phyloP scores from a whole-genome alignment of 768 basidiomycete genomes.

The Leccinum uliginosum region DNA sequence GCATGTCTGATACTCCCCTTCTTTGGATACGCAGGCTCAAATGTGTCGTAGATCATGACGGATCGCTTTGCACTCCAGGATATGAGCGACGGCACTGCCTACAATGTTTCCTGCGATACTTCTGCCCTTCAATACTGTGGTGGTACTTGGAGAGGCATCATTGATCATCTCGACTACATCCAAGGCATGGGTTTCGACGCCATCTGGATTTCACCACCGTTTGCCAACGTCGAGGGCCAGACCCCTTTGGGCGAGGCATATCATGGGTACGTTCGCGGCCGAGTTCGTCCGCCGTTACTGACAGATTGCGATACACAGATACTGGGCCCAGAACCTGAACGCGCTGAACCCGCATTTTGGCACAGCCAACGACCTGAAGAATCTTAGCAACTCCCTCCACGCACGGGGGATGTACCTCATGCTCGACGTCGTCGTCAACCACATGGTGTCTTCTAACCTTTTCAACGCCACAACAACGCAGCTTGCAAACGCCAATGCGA shows the following conservation, averaged over 20 bases:
- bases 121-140: slow-evolving; percentile 49
- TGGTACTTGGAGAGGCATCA: slow-evolving; percentile 51
- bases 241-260: slow-evolving; percentile 53
- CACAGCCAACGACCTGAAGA: slow-evolving; percentile 44
- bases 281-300: not conserved
- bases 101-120: slow-evolving; percentile 42
- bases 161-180: slow-evolving; percentile 57
- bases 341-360: slow-evolving; percentile 53
- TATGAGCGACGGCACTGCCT: slow-evolving; percentile 23
- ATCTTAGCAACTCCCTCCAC: slow-evolving; percentile 45
- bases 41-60: slow-evolving; percentile 39
- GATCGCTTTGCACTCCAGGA: slow-evolving; percentile 57
- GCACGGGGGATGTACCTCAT: slow-evolving; percentile 54
- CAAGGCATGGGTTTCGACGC: slow-evolving; percentile 60
- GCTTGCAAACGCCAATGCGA: slow-evolving; percentile 14
- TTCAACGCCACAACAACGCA: slow-evolving; percentile 22
- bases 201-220: slow-evolving; percentile 55
- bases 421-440: slow-evolving; percentile 62
- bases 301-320: slow-evolving; percentile 25
- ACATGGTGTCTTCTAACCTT: slow-evolving; percentile 41
- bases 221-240: slow-evolving; percentile 43
- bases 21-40: not conserved
- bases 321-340: slow-evolving; percentile 49
- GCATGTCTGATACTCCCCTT: slow-evolving; percentile 16
- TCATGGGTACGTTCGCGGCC: slow-evolving; percentile 39